Base-by-base conservation (phyloP, 1,139 yeast genomes). In the Debaryomyces sp. region DNA sequence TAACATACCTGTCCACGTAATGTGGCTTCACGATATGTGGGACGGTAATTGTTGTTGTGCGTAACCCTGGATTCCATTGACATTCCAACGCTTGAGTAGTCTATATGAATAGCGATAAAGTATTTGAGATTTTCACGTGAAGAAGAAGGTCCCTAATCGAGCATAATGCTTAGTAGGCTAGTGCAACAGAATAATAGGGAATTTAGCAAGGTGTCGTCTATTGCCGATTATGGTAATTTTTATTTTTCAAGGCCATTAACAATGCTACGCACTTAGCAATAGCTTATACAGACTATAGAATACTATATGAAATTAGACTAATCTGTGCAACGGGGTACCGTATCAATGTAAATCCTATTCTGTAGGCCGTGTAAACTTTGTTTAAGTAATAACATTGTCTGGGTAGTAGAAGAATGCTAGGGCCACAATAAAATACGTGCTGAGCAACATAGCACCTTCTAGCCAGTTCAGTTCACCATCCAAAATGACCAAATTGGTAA, bases 401-500 rank as follows among this genome's bases (percentile, higher is more conserved):
- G 95, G 95, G 61, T 85, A 86, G 69, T 82, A 88, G 72, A 80
- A 89, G 73, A 94, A 92, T 0, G 98, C 94, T 59, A 94, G 75
- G 3, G 96, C 96, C 48, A 91, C 84, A 50, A 95, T 85, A 50
- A 85, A 68, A 64, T 95, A 95, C 48, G 96, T 89, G 50, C 96
- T 85, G 50, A 94, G 68, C 57, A 95, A 77, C 95, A 94, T 86
- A 41, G 86, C 90, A 49, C 99, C 99, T 73, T 94, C 99, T 50
- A 94, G 80, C 97, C 97, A 94, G 68, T 94, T 94, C 55, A 94
- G 85, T 67, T 91, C 96, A 50, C 99, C 99, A 67, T 94, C 99
- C 53, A 87, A 77, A 54, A 94, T 85, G 58, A 92, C 81, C 68
- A 89, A 87, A 64, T 92, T 92, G 46, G 95, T 83, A 53, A 95